Base-by-base conservation (phyloP, 2,329 filamentous ascomycete genomes). In the Arthrinium phaeospermum region DNA sequence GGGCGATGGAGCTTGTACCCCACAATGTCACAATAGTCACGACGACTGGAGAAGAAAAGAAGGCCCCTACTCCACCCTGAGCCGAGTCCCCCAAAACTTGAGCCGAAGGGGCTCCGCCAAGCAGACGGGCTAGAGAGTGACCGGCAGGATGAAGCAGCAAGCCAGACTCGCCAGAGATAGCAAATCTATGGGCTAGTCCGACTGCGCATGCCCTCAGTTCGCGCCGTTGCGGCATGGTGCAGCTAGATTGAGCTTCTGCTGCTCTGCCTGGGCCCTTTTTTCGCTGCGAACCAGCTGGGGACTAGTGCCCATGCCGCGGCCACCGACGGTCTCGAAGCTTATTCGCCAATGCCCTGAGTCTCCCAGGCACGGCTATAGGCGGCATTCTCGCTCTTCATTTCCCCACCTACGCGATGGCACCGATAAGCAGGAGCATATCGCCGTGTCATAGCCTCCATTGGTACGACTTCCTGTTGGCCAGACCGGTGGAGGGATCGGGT, bases 321-420 rank as follows among this genome's bases (percentile, higher is more conserved):
- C 75, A 72, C 69, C 69, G 24, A 69, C 73, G 74, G 68, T 57
- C 71, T 67, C 71, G 72, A 68, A 45, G 71, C 22, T 79, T 72
- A 81, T 80, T 81, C 77, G 79, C 61, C 78, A 78, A 79, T 79
- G 74, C 72, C 45, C 72, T 49, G 46, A 70, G 69, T 74, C 47
- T 68, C 71, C 70, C 69, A n/a, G 67, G 12, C 27, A 75, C 79
- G 79, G 79, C 72, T 81, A 81, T 73, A 72, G 72, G 74, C 79
- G 79, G 79, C 79, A 77, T 77, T 79, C 71, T 46, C 22, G 49
- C 68, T 47, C 67, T 69, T 75, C 78, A 79, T 77, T 67, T 67
- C 70, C 72, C 70, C 69, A 70, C 71, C 77, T 79, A 80, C 79
- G 78, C 80, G 79, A 80, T 75, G 70, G 46, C 70, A 69, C 72